These are phyloP conservation scores for Fomitopsis pinicola DNA, from an alignment of 1,284 basidiomycete species.

Conservation along the genomic window DNA sequence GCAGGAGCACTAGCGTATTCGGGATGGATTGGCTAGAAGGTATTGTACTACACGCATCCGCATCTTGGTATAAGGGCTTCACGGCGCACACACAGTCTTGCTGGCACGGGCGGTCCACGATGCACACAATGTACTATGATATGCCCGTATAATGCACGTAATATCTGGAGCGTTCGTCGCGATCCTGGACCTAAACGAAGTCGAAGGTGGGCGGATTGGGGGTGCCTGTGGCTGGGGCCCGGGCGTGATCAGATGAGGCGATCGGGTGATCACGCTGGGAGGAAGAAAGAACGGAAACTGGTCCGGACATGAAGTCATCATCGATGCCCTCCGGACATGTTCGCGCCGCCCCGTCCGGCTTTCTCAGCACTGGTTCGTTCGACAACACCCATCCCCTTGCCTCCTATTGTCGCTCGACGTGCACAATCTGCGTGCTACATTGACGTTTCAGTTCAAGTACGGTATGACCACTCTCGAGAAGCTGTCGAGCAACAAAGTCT, in stretches of 20 bases:
- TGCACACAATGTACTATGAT: background rate
- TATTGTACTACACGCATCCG: background rate
- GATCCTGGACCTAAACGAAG: background rate
- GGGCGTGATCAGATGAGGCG: constrained; percentile 6
- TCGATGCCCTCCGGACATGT: constrained; percentile 5
- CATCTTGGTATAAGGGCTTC: background rate
- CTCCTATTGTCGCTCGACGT: background rate
- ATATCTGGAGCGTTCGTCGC: background rate
- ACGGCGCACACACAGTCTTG: background rate
- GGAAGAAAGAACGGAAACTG: background rate
- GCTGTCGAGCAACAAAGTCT: constrained; percentile 76
- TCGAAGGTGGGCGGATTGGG: background rate
- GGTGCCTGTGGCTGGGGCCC: background rate
- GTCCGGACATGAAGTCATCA: constrained; percentile 6
- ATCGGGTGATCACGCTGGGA: constrained; percentile 2
- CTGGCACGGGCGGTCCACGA: background rate
- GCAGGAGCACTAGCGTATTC: background rate
- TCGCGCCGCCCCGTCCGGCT: background rate
- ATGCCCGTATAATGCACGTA: background rate
- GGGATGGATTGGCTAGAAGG: background rate
- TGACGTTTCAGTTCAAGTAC: background rate
- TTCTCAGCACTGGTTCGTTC: background rate
- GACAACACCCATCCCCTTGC: background rate
- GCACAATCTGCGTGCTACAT: background rate
- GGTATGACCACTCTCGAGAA: constrained; percentile 49